Evolutionary conservation across 2,329 filamentous ascomycete species (phyloP), one percentile per base, ranked within the genome.

Genomic region (Pseudogymnoascus sp.): DNA sequence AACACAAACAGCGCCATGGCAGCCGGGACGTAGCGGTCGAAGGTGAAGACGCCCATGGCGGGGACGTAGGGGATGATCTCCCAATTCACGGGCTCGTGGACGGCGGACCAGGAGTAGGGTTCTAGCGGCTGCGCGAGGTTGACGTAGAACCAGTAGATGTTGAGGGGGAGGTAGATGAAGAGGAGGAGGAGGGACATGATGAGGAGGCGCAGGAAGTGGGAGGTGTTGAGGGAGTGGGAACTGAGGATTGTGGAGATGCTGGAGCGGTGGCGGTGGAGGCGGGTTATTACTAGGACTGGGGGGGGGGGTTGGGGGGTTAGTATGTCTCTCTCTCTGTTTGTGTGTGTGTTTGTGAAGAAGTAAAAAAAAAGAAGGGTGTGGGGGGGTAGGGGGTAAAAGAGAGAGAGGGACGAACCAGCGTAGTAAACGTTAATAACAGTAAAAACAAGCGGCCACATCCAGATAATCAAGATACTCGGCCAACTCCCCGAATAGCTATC

Each of bases 121-220:
- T 77, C 72, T 5, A 65, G 56, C 1, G 59, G 47, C 67, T 71
- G 76, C 16, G 72, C 73, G 6, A 73, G 63, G 68, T 83, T 79
- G 63, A 86, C 73, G 59, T 83, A 74, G 64, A 87, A 74, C 61
- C 83, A 75, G 67, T 78, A 86, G 31, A 77, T 64, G 47, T 81
- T 77, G 14, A 82, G 69, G 0, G 85, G 85, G 1, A 86, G 72
- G 65, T 82, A 80, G 40, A 80, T 69, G 40, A 81, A 12, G 31
- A 83, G 72, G 63, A 82, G 72, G 23, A 78, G 69, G 6, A 82
- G 61, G 33, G 85, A 78, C 70, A 89, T 79, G 53, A 83, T 69
- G 67, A 85, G 84, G 50, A 85, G 80, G 40, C 86, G 81, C 62
- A 86, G 67, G 75, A 89, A 89, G 64, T 84, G 80, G 1, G 82